Conservation (phyloP, 108 stramenopile genomes). For the Skeletonema potamos region DNA sequence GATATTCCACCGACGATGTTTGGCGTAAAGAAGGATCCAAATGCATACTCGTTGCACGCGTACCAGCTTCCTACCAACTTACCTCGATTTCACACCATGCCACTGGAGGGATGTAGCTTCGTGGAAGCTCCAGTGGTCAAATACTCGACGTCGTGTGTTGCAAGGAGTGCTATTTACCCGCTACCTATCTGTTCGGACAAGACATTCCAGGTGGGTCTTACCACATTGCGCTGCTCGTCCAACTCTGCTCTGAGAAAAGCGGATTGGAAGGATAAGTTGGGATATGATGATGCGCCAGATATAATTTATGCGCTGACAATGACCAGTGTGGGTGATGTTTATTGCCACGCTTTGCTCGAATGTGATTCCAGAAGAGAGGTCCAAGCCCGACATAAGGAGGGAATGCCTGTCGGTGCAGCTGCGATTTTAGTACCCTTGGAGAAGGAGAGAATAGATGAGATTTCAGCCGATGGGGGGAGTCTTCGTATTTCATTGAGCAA, state of each 20-base stretch:
- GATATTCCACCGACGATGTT: conserved; percentile 38
- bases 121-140: conserved; percentile 23
- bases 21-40: conserved; percentile 47
- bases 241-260: conserved; percentile 11
- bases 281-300: conserved; percentile 15
- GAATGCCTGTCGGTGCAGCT: conserved; percentile 54
- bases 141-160: conserved; percentile 42
- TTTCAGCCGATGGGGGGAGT: not conserved
- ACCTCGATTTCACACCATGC: conserved; percentile 58
- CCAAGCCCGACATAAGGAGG: conserved; percentile 21
- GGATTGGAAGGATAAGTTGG: conserved; percentile 9
- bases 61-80: conserved; percentile 53
- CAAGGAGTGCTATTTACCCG: conserved; percentile 52
- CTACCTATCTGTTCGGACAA: conserved; percentile 53
- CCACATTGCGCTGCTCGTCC: conserved; percentile 31
- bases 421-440: conserved; percentile 39
- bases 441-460: not conserved
- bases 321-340: conserved; percentile 71
- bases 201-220: conserved; percentile 60
- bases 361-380: conserved; percentile 23
- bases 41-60: conserved; percentile 45
- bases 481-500: conserved; percentile 22
- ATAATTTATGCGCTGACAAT: conserved; percentile 55
- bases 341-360: conserved; percentile 57
- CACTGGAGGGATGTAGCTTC: conserved; percentile 58